Percentiles rank a stretch among this genome's conserved stretches.
Evolutionary conservation across 2,329 filamentous ascomycete species (phyloP).

Genomic region (Pseudogymnoascus pannorum): DNA sequence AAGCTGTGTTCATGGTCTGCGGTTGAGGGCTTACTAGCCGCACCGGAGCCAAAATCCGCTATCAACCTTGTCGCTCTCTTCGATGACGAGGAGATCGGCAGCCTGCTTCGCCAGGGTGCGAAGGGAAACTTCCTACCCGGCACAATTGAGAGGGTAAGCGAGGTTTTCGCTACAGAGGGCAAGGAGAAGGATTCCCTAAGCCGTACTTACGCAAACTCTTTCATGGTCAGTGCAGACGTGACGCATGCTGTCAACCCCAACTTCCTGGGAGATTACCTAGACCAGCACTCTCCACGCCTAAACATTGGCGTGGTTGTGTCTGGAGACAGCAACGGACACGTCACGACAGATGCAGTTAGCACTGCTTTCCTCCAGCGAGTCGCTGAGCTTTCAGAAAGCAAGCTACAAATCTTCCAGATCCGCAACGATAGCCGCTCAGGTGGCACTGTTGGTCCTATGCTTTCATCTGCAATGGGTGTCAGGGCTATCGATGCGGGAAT

Average conservation of each 20-base stretch:
- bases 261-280: conserved; percentile 76
- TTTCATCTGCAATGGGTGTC: conserved; percentile 73
- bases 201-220: conserved; percentile 84
- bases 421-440: conserved; percentile 84
- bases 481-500: conserved; percentile 81
- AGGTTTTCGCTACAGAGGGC: conserved; percentile 47
- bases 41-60: conserved; percentile 50
- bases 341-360: conserved; percentile 88
- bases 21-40: conserved; percentile 67
- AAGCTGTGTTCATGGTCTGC: conserved; percentile 96
- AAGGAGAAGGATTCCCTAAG: conserved; percentile 40
- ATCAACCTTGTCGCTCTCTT: conserved; percentile 92
- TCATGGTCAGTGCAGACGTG: conserved; percentile 88
- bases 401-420: conserved; percentile 87
- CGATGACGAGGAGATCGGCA: conserved; percentile 95
- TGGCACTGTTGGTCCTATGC: conserved; percentile 90
- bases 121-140: conserved; percentile 79
- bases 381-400: conserved; percentile 63
- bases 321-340: conserved; percentile 84
- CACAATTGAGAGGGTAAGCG: conserved; percentile 73
- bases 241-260: conserved; percentile 93
- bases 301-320: conserved; percentile 80
- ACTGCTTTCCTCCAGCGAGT: conserved; percentile 72
- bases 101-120: conserved; percentile 81
- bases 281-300: conserved; percentile 76